These are phyloP conservation scores for Lathyrus sativus DNA, from an alignment of 306 rosid genomes.

Conservation along the genomic window DNA sequence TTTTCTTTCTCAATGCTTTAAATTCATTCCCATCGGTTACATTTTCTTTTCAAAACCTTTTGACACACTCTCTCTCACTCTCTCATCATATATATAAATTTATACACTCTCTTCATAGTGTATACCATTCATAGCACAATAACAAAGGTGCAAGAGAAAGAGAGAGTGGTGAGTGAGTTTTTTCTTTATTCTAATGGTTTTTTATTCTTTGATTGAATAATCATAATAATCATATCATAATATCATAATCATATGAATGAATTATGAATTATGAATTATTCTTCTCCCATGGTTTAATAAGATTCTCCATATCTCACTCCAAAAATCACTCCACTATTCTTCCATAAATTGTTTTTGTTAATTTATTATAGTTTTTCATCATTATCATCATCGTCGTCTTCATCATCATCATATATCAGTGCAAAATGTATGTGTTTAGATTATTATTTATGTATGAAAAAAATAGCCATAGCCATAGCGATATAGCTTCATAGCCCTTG, in stretches of 20 bases:
- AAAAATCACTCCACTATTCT: constrained; percentile 59
- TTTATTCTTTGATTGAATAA: background rate
- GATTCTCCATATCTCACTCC: constrained; percentile 59
- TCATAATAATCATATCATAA: background rate
- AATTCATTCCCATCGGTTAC: constrained; percentile 72
- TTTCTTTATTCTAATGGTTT: background rate
- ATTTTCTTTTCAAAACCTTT: constrained; percentile 24
- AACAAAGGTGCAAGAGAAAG: constrained; percentile 22
- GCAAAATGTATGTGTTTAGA: background rate
- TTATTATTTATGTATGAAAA: background rate
- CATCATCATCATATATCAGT: background rate
- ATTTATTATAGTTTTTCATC: background rate
- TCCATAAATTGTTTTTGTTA: constrained; percentile 22
- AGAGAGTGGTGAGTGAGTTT: background rate
- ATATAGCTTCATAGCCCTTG: constrained; percentile 5
- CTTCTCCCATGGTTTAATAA: too few relatives aligned
- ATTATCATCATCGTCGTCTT: background rate
- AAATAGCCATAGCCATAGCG: background rate
- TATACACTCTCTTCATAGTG: background rate
- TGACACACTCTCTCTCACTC: constrained; percentile 6
- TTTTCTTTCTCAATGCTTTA: constrained; percentile 52
- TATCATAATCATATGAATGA: background rate
- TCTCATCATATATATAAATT: constrained; percentile 23
- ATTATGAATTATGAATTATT: constrained; percentile 11
- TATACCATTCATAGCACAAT: background rate